phyloP scores from a whole-genome alignment of 1,284 basidiomycete genomes.

The Leccinum insigne region DNA sequence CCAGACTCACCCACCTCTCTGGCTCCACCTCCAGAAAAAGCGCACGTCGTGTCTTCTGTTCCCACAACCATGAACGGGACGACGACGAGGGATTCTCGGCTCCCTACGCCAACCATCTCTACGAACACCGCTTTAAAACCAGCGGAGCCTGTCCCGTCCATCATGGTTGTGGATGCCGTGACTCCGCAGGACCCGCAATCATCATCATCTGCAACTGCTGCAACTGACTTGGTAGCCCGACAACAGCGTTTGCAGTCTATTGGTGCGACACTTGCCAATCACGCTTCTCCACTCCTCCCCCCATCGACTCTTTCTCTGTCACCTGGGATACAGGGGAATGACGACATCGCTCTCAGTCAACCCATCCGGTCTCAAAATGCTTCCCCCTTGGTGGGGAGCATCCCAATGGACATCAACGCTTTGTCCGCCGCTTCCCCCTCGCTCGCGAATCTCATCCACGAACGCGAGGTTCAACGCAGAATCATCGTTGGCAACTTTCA shows the following conservation, averaged over 20 bases:
- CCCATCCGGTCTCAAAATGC: slow-evolving; percentile 3
- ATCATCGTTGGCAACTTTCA: slow-evolving; percentile 16
- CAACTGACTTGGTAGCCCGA: slow-evolving; percentile 11
- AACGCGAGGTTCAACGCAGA: slow-evolving; percentile 14
- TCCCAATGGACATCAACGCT: neutral
- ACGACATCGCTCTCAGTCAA: neutral
- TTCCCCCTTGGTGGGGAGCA: neutral
- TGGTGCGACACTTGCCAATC: slow-evolving; percentile 13
- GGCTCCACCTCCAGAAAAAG: slow-evolving; percentile 1
- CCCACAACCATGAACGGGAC: neutral
- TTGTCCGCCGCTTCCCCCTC: slow-evolving; percentile 1
- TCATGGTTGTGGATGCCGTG: neutral
- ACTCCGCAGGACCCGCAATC: slow-evolving; percentile 4
- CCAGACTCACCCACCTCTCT: slow-evolving; percentile 15
- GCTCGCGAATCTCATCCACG: slow-evolving; percentile 9
- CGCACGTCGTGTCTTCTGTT: slow-evolving; percentile 1
- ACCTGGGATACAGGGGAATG: neutral
- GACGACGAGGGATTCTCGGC: neutral
- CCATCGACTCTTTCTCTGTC: slow-evolving; percentile 11
- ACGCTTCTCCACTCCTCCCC: slow-evolving; percentile 8
- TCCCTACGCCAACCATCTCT: slow-evolving; percentile 3
- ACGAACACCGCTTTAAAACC: neutral
- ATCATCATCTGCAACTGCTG: neutral
- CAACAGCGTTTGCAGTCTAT: slow-evolving; percentile 22
- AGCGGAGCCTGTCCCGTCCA: neutral